These are phyloP conservation scores for Abrus pulchellus DNA, from an alignment of 306 rosid genomes.

Conservation along the genomic window DNA sequence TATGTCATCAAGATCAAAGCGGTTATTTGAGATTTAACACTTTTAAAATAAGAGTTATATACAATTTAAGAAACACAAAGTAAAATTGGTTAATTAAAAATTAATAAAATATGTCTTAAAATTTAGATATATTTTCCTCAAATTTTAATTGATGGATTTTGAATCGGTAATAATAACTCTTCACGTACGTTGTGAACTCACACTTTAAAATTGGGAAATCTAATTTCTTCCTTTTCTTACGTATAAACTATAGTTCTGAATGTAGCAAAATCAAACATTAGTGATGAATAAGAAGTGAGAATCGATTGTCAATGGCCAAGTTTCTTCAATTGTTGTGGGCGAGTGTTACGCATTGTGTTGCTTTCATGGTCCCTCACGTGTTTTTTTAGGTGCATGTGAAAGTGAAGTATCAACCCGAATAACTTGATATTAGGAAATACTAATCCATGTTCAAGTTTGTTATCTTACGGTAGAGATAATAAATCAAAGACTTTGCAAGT, in stretches of 20 bases:
- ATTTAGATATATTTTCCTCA: background rate
- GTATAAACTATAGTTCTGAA: background rate
- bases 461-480: no score
- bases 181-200: no score
- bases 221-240: background rate
- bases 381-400: background rate
- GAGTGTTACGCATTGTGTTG: background rate
- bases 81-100: background rate
- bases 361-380: constrained; percentile 25
- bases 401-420: background rate
- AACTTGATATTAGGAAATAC: background rate
- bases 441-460: background rate
- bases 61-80: background rate
- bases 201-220: background rate
- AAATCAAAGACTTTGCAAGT: background rate
- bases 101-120: background rate
- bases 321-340: background rate
- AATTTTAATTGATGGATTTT: background rate
- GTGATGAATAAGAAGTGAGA: background rate
- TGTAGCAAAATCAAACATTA: background rate
- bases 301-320: constrained; percentile 5
- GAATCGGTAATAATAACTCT: background rate
- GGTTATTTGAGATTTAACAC: background rate
- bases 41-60: background rate
- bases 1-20: background rate